phyloP scores from a whole-genome alignment of 2,329 filamentous ascomycete species.

The Basipetospora chlamydospora region DNA sequence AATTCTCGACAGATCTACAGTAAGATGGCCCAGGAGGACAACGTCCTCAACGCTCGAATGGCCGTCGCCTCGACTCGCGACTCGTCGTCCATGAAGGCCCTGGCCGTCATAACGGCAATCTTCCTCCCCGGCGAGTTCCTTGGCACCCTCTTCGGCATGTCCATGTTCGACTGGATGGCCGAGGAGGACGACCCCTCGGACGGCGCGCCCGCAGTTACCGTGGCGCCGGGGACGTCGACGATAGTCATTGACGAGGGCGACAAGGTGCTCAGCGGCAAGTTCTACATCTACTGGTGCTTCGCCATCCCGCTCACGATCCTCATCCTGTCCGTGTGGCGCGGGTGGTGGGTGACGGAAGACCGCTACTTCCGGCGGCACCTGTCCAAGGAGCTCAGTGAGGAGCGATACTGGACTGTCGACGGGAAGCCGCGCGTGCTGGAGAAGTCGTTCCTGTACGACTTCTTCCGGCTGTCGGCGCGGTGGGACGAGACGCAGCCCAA shows the following conservation, averaged over 20 bases:
- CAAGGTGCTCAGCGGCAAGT: constrained; percentile 22
- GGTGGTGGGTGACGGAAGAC: constrained; percentile 33
- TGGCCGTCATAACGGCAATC: constrained; percentile 32
- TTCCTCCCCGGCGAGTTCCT: constrained; percentile 32
- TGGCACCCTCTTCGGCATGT: constrained; percentile 29
- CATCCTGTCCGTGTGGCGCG: constrained; percentile 27
- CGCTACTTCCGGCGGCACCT: constrained; percentile 29
- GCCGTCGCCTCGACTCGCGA: constrained; percentile 25
- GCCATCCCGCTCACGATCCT: constrained; percentile 26
- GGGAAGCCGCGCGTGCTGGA: constrained; percentile 26
- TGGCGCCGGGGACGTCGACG: too few relatives aligned
- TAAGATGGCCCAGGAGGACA: constrained; percentile 34
- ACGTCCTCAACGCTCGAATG: constrained; percentile 27
- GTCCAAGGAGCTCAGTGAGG: constrained; percentile 30
- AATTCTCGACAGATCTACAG: constrained; percentile 23
- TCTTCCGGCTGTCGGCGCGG: constrained; percentile 24
- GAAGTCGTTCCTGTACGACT: constrained; percentile 26
- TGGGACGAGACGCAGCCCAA: constrained; percentile 15
- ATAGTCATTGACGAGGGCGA: constrained; percentile 5
- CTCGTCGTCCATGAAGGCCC: constrained; percentile 31
- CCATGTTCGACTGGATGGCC: constrained; percentile 31
- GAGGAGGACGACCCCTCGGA: constrained; percentile 17
- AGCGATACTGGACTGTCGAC: constrained; percentile 31
- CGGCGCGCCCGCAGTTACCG: neutral
- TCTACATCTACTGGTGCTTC: constrained; percentile 32